Evolutionary conservation across 164 flowering plant genomes (phyloP), one percentile per base, ranked within the genome.

Genomic region (Sedum album): DNA sequence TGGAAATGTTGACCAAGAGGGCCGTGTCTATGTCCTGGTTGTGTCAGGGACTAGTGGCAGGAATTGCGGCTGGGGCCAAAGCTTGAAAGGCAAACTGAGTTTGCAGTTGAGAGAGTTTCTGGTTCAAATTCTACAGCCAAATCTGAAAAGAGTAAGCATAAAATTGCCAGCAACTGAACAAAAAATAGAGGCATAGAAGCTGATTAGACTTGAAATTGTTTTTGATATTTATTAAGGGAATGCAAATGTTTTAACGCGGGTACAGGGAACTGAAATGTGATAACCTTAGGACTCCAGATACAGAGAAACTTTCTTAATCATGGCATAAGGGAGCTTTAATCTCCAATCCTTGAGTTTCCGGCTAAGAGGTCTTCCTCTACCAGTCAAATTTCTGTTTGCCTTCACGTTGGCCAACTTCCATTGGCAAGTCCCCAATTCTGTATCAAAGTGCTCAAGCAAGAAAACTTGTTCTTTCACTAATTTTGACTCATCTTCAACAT

Each of bases 381-480:
- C 80, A 38, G 73, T 35, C 48, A 78, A 81, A 31, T 83, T 91
- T 55, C 88, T 79, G 67, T 90, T 91, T 76, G 86, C 97, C 83
- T 76, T 89, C 71, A 86, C 97, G 77, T 91, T 74, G 21, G 97
- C 99, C 82, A 89, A 73, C 82, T 82, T 94, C 99, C 96, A 94
- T 31, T 82, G 76, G 61, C 97, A 89, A 15, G 65, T 74, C 61
- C 75, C 88, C 1, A 79, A 69, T 67, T 83, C 88, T 15, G 69
- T 60, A 38, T 87, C 90, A 3, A 91, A 26, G 1, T 87, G 79
- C 6, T 91, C 99, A 73, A 91, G 76, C 69, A 78, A 48, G 79
- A 88, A 89, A 8, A 89, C 76, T 26, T 86, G 86, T 41, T 67
- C 70, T 70, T 85, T 85, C 57, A 77, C 81, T 44, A 63, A 20